Percentiles rank a stretch among this genome's conserved stretches.
Evolutionary conservation across 225 moss, liverwort and hornwort species (phyloP).

Genomic region (Straminergon stramineum): DNA sequence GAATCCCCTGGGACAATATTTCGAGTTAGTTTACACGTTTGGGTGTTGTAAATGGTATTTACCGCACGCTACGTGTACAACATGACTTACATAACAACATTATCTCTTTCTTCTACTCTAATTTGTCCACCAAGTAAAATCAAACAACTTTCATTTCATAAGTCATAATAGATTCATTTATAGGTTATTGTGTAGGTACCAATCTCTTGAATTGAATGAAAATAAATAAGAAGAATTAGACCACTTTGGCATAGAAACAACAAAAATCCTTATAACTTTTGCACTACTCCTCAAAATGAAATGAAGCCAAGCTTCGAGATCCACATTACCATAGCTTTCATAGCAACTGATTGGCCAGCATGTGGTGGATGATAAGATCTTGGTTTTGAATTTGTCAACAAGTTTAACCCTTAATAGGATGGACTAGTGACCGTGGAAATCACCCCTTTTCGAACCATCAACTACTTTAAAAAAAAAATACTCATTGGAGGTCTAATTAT

Average conservation of each 20-base stretch:
- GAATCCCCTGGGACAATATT: no score
- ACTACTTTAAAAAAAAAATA: no score
- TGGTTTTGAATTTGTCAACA: slow-evolving; percentile 45
- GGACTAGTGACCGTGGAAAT: no score
- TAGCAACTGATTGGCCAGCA: slow-evolving; percentile 72
- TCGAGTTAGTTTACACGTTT: no score
- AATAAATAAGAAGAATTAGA: neutral
- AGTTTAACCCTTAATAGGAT: no score
- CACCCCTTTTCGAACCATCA: no score
- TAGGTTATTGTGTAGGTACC: no score
- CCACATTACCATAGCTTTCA: slow-evolving; percentile 69
- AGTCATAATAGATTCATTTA: neutral
- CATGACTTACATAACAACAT: neutral
- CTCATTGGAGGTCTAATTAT: no score
- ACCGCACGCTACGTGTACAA: no score
- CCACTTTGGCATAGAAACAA: neutral
- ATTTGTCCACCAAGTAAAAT: neutral
- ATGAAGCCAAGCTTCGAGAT: neutral
- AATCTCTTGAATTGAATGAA: neutral
- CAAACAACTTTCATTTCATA: neutral
- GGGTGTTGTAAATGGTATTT: no score
- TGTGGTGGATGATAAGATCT: slow-evolving; percentile 91
- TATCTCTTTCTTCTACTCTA: no score
- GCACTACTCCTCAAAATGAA: neutral
- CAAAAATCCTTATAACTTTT: neutral